These are phyloP conservation scores for Allantophomopsis lycopodina DNA, from an alignment of 2,329 filamentous ascomycete species.

Conservation along the genomic window DNA sequence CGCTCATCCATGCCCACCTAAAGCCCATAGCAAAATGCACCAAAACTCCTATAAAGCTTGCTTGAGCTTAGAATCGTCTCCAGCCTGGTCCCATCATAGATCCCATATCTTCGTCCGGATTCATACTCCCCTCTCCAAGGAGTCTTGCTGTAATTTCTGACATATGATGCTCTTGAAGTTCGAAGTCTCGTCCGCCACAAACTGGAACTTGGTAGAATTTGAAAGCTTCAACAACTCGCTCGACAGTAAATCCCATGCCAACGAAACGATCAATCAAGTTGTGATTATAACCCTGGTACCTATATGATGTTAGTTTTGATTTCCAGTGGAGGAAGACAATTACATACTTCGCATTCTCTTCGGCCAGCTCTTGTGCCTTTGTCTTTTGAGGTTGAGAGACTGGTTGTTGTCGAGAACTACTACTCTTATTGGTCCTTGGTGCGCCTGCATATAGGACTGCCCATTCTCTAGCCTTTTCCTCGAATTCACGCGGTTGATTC, in stretches of 20 bases:
- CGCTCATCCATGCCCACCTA: too few species aligned
- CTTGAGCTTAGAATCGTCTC: too few species aligned
- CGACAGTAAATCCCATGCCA: constrained; percentile 82
- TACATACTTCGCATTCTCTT: constrained; percentile 1
- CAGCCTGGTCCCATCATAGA: too few species aligned
- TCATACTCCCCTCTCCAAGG: constrained; percentile 46
- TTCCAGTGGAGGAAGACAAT: too few species aligned
- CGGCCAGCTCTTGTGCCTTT: constrained; percentile 10
- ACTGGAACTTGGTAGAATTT: constrained; percentile 68
- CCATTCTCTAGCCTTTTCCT: constrained; percentile 79
- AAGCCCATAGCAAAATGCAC: too few species aligned
- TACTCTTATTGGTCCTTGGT: constrained; percentile 31
- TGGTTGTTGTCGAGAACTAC: constrained; percentile 20
- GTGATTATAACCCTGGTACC: constrained; percentile 80
- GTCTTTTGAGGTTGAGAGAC: constrained; percentile 9
- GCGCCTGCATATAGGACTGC: constrained; percentile 73
- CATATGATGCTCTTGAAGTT: constrained; percentile 81
- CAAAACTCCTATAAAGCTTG: too few species aligned
- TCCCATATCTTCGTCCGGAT: too few species aligned
- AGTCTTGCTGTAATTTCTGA: constrained; percentile 79
- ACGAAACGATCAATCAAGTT: constrained; percentile 73
- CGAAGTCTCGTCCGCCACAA: constrained; percentile 66
- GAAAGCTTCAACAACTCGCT: constrained; percentile 77
- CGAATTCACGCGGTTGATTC: constrained; percentile 64
- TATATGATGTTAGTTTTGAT: constrained; percentile 18